phyloP scores from a whole-genome alignment of 305 asterid genomes.

The Solanum hybrid region DNA sequence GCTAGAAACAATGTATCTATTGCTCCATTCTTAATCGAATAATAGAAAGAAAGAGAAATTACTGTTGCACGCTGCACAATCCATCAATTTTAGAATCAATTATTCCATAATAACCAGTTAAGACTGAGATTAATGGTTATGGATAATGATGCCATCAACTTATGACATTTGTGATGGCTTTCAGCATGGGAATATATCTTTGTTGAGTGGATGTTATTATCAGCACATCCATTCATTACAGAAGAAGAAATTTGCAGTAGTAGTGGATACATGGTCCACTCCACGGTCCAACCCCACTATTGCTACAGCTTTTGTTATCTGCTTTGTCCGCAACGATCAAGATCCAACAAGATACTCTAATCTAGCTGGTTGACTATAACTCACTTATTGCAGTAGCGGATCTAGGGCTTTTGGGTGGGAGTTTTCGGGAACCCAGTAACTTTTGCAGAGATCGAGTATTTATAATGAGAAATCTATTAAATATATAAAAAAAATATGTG shows the following conservation, averaged over 20 bases:
- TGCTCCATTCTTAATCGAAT: neutral
- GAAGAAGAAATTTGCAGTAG: neutral
- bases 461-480: too few relatives aligned
- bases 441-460: neutral
- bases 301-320: neutral
- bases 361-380: neutral
- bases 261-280: conserved; percentile 16
- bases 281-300: neutral
- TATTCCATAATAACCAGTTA: conserved; percentile 16
- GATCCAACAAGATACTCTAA: neutral
- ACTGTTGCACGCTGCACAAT: conserved; percentile 5
- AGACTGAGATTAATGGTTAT: conserved; percentile 18
- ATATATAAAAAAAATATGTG: too few relatives aligned
- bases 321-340: neutral
- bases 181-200: conserved; percentile 7
- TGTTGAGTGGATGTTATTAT: neutral
- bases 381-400: neutral
- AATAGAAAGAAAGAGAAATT: neutral
- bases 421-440: neutral
- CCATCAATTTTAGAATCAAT: conserved; percentile 14
- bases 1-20: neutral
- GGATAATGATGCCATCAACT: conserved; percentile 25
- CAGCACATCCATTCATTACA: neutral
- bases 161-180: conserved; percentile 8
- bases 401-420: neutral